Evolutionary conservation across 176 grass and related monocot genomes (phyloP).

Genomic region (Zizania latifolia): DNA sequence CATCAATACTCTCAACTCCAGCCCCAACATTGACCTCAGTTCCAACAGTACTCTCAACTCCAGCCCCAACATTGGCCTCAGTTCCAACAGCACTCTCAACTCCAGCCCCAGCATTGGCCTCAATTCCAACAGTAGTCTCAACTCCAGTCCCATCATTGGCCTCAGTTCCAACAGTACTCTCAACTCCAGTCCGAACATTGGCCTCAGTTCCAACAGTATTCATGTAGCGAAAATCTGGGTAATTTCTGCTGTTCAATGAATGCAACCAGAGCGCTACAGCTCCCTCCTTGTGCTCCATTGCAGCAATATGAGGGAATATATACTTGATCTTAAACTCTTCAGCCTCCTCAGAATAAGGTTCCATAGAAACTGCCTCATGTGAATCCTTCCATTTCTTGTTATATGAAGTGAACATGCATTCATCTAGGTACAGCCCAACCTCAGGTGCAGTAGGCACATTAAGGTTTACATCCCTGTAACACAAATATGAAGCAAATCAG

Average conservation of each 20-base stretch:
- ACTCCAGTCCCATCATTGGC: neutral
- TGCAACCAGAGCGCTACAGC: constrained; percentile 90
- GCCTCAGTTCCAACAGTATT: constrained; percentile 32
- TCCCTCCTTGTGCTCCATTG: constrained; percentile 90
- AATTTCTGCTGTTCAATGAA: constrained; percentile 78
- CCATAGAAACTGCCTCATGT: constrained; percentile 84
- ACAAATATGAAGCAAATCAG: constrained; percentile 16
- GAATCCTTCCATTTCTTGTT: constrained; percentile 85
- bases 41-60: constrained; percentile 18
- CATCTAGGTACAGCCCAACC: constrained; percentile 78
- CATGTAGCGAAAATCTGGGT: constrained; percentile 73
- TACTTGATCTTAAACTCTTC: constrained; percentile 89
- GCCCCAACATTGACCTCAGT: neutral
- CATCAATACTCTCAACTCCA: constrained; percentile 23
- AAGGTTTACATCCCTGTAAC: constrained; percentile 72
- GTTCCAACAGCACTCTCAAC: constrained; percentile 19
- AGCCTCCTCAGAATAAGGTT: constrained; percentile 61
- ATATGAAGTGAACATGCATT: constrained; percentile 89
- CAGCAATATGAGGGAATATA: constrained; percentile 87
- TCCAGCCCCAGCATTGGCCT: neutral
- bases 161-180: constrained; percentile 31
- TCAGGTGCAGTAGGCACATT: constrained; percentile 94
- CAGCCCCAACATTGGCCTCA: neutral
- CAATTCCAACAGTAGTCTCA: constrained; percentile 16
- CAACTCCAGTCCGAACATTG: neutral